Base-by-base conservation (phyloP, 495 filamentous ascomycete species). In the Talaromyces ruber region DNA sequence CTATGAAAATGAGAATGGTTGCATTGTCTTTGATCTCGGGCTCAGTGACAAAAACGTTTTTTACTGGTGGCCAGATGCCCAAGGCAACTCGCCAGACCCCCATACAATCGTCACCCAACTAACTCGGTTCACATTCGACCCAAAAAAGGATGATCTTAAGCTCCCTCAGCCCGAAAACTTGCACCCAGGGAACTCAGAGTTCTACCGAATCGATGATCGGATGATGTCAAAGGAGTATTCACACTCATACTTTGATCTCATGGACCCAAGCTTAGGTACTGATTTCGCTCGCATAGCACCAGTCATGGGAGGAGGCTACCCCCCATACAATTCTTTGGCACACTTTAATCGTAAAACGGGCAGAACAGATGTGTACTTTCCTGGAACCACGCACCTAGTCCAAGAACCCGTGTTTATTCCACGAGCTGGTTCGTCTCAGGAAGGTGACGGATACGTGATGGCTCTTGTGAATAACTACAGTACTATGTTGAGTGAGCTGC, bases 371-470 rank as follows among this genome's bases (percentile, higher is more conserved):
- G 70, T 74, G 9, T 83, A 76, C 61, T 82, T 76, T 11, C 62
- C 68, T 78, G 18, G 79, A 79, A 45, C 30, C 12, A 81, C 76
- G 0, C 75, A 72, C 59, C 78, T 80, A 2, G 81, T 84, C 64
- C 83, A 86, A 62, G 83, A 85, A 62, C 83, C 84, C 0, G 76
- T 81, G 0, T 85, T 85, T 63, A 80, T 85, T 30, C 83, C 83
- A 0, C 71, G 71, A 59, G 63, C 67, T 0, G 56, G 52, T 11
- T 75, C 72, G 6, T 70, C 68, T 0, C 66, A 58, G 3, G 83
- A 85, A 63, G 84, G 81, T 3, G 81, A 85, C 63, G 82, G 83
- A 1, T 84, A 82, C 60, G 64, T 86, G 11, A 74, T 82, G 12
- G 78, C 75, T 16, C 71, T 86, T 32, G 70, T 84, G 37, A 86